phyloP scores from a whole-genome alignment of 352 stramenopile genomes.

The Thalassiosira livingstoniorum region DNA sequence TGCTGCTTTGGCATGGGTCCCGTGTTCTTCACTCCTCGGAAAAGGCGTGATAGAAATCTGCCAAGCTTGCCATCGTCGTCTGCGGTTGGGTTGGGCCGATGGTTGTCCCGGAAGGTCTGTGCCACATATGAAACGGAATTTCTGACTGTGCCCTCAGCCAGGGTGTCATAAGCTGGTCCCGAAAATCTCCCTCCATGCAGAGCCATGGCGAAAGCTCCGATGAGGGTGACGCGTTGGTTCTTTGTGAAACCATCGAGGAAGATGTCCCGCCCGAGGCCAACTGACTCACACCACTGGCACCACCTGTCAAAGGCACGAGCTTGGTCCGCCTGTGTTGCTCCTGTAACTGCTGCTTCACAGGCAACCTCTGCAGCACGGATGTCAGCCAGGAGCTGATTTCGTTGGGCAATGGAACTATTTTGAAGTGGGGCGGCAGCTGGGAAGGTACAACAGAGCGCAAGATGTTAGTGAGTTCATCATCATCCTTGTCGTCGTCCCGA shows the following conservation, averaged over 20 bases:
- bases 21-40: neutral
- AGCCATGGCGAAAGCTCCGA: constrained; percentile 9
- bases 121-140: constrained; percentile 12
- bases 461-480: constrained; percentile 13
- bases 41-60: constrained; percentile 1
- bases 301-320: neutral
- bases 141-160: constrained; percentile 12
- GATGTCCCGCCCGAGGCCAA: neutral
- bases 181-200: constrained; percentile 8
- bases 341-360: constrained; percentile 5
- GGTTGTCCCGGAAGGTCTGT: constrained; percentile 6
- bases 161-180: neutral
- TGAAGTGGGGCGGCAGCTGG: neutral
- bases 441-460: constrained; percentile 4
- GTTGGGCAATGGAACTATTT: constrained; percentile 20
- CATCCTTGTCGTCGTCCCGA: neutral
- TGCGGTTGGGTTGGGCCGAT: neutral
- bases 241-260: neutral
- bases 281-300: neutral
- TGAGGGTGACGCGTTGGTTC: neutral
- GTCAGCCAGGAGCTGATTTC: constrained; percentile 34
- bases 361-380: constrained; percentile 10
- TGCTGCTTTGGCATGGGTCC: neutral
- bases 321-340: neutral
- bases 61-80: neutral